phyloP scores from a whole-genome alignment of 352 stramenopile species.

The Globisporangium perplexum region DNA sequence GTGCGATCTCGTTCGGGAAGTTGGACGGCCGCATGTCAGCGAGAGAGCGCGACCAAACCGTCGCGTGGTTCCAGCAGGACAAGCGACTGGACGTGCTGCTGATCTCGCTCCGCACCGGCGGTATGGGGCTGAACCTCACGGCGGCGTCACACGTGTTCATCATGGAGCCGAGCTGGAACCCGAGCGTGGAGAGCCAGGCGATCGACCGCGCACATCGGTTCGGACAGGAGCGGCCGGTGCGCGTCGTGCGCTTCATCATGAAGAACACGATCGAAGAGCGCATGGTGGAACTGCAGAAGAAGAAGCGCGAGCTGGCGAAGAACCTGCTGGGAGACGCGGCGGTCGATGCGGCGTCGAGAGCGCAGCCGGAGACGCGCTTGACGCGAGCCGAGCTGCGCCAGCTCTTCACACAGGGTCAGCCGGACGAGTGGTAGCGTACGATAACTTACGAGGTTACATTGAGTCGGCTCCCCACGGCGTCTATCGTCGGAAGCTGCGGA shows the following conservation, averaged over 20 bases:
- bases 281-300: constrained; percentile 83
- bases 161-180: constrained; percentile 92
- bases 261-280: constrained; percentile 89
- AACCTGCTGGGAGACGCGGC: constrained; percentile 56
- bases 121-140: constrained; percentile 91
- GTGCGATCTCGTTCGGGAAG: constrained; percentile 35
- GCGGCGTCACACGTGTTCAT: constrained; percentile 91
- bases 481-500: constrained; percentile 14
- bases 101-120: constrained; percentile 84
- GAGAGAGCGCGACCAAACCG: constrained; percentile 54
- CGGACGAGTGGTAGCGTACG: constrained; percentile 5
- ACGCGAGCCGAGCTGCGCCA: constrained; percentile 36
- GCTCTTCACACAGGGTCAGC: constrained; percentile 32
- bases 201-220: constrained; percentile 88
- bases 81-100: constrained; percentile 75
- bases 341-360: constrained; percentile 7
- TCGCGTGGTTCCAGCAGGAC: constrained; percentile 55
- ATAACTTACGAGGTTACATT: too few species aligned
- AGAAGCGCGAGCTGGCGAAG: constrained; percentile 81
- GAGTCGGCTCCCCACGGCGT: neutral
- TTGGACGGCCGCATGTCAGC: constrained; percentile 58
- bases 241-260: constrained; percentile 80
- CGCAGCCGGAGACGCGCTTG: constrained; percentile 22
- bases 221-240: constrained; percentile 64
- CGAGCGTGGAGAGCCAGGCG: constrained; percentile 87